Base-by-base conservation (phyloP, 2,329 filamentous ascomycete genomes). In the Kalaharituber pfeilii region DNA sequence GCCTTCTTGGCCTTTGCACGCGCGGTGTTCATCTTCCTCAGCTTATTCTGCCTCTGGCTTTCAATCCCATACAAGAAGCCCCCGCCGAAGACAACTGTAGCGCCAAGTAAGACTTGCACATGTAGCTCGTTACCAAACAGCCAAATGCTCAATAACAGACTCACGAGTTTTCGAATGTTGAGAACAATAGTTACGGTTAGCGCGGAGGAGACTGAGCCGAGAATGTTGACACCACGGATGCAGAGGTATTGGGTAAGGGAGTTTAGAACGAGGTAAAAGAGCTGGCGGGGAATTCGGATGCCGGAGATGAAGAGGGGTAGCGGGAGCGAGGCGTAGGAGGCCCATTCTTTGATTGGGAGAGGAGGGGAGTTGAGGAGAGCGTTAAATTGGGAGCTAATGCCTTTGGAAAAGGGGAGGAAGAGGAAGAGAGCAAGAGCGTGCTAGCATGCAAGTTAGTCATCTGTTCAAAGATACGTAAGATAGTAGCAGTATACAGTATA, bases 161-260 rank as follows among this genome's bases (percentile, higher is more conserved):
- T 95, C 53, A 94, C 82, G 20, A 98, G 73, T 69, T 98, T 98
- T 62, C 91, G 78, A 57, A 98, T 84, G 67, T 96, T 98, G 57
- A 98, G 74, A 49, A 96, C 87, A 63, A 98, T 94, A 1, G 89
- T 95, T 24, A 98, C 91, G 0, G 91, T 96, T 53, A 98, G 75
- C 0, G 91, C 93, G 2, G 88, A 89, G 2, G 86, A 86, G 53
- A 82, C 82, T 0, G 89, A 85, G 1, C 86, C 88, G 3, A 98
- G 74, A n/a, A 94, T 76, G 62, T 96, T 96, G 55, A 98, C 91
- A 1, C 91, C 91, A 2, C 88, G 84, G 59, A 98, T 96, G 68
- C 91, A 98, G 24, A 87, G 78, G 64, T 95, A 86, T 68, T 98
- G 91, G 2, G 91, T 96, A 50, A 93, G 66, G 0, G 93, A 86